Evolutionary conservation across 2,329 filamentous ascomycete genomes (phyloP).

Genomic region (Talaromyces sp.): DNA sequence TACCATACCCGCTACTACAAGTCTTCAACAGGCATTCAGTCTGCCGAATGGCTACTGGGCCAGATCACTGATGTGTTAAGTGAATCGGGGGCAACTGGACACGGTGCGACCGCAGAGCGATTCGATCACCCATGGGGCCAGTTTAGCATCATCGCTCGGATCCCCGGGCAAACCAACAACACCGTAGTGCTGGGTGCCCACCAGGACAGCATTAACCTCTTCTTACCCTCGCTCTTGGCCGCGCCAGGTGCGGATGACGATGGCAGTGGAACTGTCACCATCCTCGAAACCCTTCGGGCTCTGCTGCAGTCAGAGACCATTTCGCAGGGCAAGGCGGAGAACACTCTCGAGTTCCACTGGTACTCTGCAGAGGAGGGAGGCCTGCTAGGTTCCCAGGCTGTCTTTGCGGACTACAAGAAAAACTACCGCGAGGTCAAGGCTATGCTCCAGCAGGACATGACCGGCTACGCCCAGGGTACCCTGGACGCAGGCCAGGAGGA

Average conservation of each 20-base stretch:
- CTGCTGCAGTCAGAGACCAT: slow-evolving; percentile 74
- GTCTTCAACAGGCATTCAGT: slow-evolving; percentile 71
- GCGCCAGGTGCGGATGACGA: slow-evolving; percentile 96
- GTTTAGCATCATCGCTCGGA: slow-evolving; percentile 85
- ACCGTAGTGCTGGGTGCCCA: slow-evolving; percentile 90
- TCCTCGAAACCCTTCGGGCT: slow-evolving; percentile 84
- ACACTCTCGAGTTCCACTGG: slow-evolving; percentile 97
- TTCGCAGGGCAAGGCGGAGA: slow-evolving; percentile 69
- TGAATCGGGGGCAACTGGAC: slow-evolving; percentile 67
- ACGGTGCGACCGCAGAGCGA: slow-evolving; percentile 68
- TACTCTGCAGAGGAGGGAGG: slow-evolving; percentile 90
- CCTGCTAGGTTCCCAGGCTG: slow-evolving; percentile 82
- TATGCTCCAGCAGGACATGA: slow-evolving; percentile 99
- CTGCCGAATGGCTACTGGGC: slow-evolving; percentile 81
- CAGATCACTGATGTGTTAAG: slow-evolving; percentile 73
- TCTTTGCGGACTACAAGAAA: slow-evolving; percentile 81
- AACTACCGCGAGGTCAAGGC: slow-evolving; percentile 77
- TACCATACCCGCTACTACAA: slow-evolving; percentile 63
- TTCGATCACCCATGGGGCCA: slow-evolving; percentile 89
- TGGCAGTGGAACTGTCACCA: slow-evolving; percentile 89
- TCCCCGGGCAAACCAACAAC: slow-evolving; percentile 81
- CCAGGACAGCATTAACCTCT: slow-evolving; percentile 94
- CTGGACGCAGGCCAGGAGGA: slow-evolving; percentile 80
- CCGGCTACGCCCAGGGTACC: slow-evolving; percentile 81
- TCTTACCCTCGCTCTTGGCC: slow-evolving; percentile 77